These are phyloP conservation scores for Psilocybe mexicana DNA, from an alignment of 1,284 basidiomycete genomes.

Conservation along the genomic window DNA sequence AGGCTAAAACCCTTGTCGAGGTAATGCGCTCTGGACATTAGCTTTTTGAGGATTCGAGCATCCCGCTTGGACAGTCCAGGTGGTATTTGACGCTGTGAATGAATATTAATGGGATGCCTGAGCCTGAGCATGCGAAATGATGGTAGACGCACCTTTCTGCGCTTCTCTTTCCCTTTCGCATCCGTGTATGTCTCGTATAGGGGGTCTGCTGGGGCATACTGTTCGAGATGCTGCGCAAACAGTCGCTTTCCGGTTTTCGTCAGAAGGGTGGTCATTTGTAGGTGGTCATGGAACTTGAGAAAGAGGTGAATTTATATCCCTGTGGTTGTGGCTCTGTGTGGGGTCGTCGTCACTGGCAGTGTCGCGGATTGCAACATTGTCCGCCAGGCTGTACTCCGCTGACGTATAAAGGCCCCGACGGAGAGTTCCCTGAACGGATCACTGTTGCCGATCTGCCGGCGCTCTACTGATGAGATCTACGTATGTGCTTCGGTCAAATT, in stretches of 20 bases:
- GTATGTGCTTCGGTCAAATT: no score
- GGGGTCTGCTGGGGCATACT: slow-evolving; percentile 76
- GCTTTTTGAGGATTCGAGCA: slow-evolving; percentile 71
- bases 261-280: slow-evolving; percentile 12
- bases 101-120: not conserved
- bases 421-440: no score
- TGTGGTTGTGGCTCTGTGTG: no score
- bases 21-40: slow-evolving; percentile 82
- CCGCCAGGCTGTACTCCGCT: no score
- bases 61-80: slow-evolving; percentile 81
- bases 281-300: not conserved
- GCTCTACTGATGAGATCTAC: no score
- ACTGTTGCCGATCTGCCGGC: no score
- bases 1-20: slow-evolving; percentile 90
- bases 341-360: no score
- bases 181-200: slow-evolving; percentile 78
- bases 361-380: no score
- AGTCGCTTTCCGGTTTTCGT: slow-evolving; percentile 48
- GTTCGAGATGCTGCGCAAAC: slow-evolving; percentile 61
- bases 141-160: slow-evolving; percentile 60
- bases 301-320: not conserved
- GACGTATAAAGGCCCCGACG: no score
- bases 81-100: slow-evolving; percentile 64
- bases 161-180: slow-evolving; percentile 63
- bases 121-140: not conserved